Percentiles rank a stretch among this genome's conserved stretches.
These are phyloP conservation scores for Exidia glandulosa DNA, from an alignment of 768 basidiomycete species.

Conservation along the genomic window DNA sequence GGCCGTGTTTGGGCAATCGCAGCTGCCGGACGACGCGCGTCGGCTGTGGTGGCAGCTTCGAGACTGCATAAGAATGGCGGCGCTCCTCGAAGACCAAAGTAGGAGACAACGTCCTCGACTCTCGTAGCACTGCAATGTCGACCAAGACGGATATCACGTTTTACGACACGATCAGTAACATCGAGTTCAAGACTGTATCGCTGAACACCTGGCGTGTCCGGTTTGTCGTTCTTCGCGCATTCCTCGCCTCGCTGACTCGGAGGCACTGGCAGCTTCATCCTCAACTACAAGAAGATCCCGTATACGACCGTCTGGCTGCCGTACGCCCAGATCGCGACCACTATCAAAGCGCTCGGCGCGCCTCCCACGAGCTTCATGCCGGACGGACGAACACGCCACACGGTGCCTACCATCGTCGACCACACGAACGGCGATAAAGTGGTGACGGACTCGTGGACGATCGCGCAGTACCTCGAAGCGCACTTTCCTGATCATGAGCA, in stretches of 20 bases:
- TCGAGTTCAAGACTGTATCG: neutral
- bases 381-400: neutral
- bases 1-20: too few species aligned
- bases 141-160: neutral
- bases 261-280: conserved; percentile 13
- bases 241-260: neutral
- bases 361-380: conserved; percentile 7
- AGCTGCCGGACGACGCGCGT: too few species aligned
- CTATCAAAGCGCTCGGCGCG: conserved; percentile 22
- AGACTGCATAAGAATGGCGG: too few species aligned
- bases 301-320: conserved; percentile 35
- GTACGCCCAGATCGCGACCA: conserved; percentile 28
- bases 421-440: neutral
- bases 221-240: neutral
- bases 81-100: too few species aligned
- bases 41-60: too few species aligned
- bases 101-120: too few species aligned
- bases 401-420: neutral
- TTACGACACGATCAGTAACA: neutral
- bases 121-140: too few species aligned
- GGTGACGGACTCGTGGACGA: neutral
- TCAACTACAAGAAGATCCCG: conserved; percentile 27
- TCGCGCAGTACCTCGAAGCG: neutral
- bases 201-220: neutral
- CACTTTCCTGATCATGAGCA: neutral